Evolutionary conservation across 768 basidiomycete genomes (phyloP).

Genomic region (Boletus reticuloceps): DNA sequence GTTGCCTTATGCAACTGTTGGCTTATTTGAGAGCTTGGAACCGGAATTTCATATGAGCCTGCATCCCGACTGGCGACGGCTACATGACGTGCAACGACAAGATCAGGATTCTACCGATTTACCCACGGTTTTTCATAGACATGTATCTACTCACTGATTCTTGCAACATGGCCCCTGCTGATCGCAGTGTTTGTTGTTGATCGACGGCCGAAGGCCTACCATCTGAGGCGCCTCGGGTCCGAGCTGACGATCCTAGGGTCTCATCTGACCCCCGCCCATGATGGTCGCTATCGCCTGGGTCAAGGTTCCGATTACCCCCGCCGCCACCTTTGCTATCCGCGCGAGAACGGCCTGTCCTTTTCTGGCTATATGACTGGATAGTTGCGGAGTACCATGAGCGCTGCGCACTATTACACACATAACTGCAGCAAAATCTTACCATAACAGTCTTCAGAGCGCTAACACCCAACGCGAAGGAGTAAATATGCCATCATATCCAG

Average conservation of each 20-base stretch:
- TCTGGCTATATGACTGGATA: slow-evolving; percentile 74
- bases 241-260: slow-evolving; percentile 32
- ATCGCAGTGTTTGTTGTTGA: slow-evolving; percentile 23
- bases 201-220: slow-evolving; percentile 39
- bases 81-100: slow-evolving; percentile 16
- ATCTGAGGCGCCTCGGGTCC: slow-evolving; percentile 70
- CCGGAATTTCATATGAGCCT: slow-evolving; percentile 13
- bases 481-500: slow-evolving; percentile 11
- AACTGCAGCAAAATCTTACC: slow-evolving; percentile 42
- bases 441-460: slow-evolving; percentile 83
- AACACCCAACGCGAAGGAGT: slow-evolving; percentile 4
- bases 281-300: slow-evolving; percentile 37
- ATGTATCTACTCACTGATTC: slow-evolving; percentile 29
- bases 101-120: slow-evolving; percentile 25
- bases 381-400: slow-evolving; percentile 13
- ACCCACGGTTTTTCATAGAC: slow-evolving; percentile 17
- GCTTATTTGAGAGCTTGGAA: slow-evolving; percentile 10
- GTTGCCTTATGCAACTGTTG: slow-evolving; percentile 22
- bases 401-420: not conserved
- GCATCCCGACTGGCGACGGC: slow-evolving; percentile 21
- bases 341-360: slow-evolving; percentile 54
- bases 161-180: slow-evolving; percentile 19
- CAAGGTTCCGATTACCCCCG: slow-evolving; percentile 34
- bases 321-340: slow-evolving; percentile 48
- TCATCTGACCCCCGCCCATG: slow-evolving; percentile 35